Evolutionary conservation across 352 stramenopile genomes (phyloP), one percentile per base, ranked within the genome.

Genomic region (Phytophthora pseudosyringae): DNA sequence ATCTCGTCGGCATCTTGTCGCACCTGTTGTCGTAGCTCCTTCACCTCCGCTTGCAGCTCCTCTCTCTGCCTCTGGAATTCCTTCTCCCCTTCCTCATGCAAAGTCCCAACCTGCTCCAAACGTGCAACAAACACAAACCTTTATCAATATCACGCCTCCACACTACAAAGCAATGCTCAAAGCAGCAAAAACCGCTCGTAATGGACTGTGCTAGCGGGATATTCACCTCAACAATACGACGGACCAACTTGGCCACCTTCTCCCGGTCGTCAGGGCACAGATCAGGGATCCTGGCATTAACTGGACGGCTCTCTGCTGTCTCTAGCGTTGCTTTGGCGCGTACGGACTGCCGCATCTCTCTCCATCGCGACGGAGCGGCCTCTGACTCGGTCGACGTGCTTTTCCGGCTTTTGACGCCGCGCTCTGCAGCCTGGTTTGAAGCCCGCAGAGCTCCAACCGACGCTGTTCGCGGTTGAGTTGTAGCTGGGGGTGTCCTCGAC

Each of bases 191-290:
- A 33, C 43, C 25, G 18, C 39, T 41, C 51, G 7, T 8, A n/a
- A 40, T 41, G 3, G 16, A 48, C 13, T 38, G 15, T 21, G 36
- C 16, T 44, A 60, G 3, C 3, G 31, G 31, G 16, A 33, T 50
- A 26, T 36, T 52, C 51, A 92, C 83, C 64, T 94, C 83, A 16
- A 93, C 82, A 18, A 94, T 78, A 35, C 86, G 82, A 1, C 64
- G 83, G 12, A 93, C 73, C n/a, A 94, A 60, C 49, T 93, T 92
- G 36, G 82, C 69, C 53, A 94, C 83, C 71, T 94, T 94, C 5
- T 92, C 78, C 25, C 86, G 81, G 67, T 94, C 86, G 58, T 91
- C 71, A 11, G 76, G 78, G 40, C 86, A 91, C 25, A 94, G 43
- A 61, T 94, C 81, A 5, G 82, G 75, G 55, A 94, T 93, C 18